Conservation (phyloP, 495 filamentous ascomycete species). For the Tuber aestivum region DNA sequence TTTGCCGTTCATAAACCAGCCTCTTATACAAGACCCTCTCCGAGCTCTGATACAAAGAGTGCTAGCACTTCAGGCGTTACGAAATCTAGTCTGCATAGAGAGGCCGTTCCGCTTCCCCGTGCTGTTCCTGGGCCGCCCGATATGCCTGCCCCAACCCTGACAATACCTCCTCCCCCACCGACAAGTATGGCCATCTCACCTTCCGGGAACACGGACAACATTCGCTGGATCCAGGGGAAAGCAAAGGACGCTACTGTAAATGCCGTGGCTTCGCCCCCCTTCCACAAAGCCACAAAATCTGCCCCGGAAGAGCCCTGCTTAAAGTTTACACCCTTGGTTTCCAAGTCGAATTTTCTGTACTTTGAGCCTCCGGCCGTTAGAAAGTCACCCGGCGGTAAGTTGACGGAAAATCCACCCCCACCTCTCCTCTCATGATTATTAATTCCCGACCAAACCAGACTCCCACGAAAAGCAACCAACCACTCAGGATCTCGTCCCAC, state of each 20-base stretch:
- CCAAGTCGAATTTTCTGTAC: conserved; percentile 26
- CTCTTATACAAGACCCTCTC: not conserved
- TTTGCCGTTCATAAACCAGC: not conserved
- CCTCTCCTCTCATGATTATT: not conserved
- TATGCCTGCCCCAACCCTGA: not conserved
- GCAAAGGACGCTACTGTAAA: not conserved
- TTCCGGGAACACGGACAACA: not conserved
- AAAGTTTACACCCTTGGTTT: conserved; percentile 12
- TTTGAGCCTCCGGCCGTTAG: conserved; percentile 17
- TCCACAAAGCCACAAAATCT: not conserved
- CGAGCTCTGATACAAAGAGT: not conserved
- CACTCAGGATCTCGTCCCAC: not conserved
- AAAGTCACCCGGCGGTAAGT: not conserved
- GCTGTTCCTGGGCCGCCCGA: not conserved
- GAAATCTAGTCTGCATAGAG: not conserved
- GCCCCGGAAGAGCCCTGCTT: not conserved
- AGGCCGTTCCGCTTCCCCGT: not conserved
- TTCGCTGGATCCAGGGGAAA: not conserved
- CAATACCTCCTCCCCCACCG: not conserved
- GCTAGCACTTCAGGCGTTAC: not conserved
- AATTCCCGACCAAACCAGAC: not conserved
- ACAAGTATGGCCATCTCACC: not conserved
- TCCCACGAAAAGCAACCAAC: not conserved
- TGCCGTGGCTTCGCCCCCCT: not conserved
- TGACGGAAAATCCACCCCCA: not conserved